Conservation (phyloP, 805 yeast species). For the Barnettozyma botsteinii region DNA sequence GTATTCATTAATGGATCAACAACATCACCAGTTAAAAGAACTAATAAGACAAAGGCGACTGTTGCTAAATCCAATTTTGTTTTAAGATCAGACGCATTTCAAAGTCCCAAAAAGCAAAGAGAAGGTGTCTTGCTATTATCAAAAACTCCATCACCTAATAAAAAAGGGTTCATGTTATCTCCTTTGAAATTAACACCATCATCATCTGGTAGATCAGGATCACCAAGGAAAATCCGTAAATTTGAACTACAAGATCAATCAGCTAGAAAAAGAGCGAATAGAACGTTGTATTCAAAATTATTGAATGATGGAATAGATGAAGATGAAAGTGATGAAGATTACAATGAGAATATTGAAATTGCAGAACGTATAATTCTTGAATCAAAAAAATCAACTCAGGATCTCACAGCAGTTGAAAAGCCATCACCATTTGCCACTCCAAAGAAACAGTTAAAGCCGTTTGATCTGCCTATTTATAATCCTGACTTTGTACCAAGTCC, state of each 20-base stretch:
- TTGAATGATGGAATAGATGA: conserved; percentile 26
- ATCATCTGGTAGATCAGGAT: conserved; percentile 38
- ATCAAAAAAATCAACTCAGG: too few relatives aligned
- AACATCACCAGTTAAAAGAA: conserved; percentile 1
- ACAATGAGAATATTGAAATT: conserved; percentile 32
- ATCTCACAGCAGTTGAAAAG: conserved; percentile 2
- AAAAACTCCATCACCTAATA: conserved; percentile 25
- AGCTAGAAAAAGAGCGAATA: conserved; percentile 45
- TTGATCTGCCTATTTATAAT: conserved; percentile 33
- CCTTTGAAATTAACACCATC: conserved; percentile 29
- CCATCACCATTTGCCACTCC: conserved; percentile 13
- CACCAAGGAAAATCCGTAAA: conserved; percentile 39
- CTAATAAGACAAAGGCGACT: conserved; percentile 2
- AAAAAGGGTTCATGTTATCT: conserved; percentile 29
- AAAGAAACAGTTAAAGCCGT: conserved; percentile 25
- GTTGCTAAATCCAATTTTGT: conserved; percentile 7
- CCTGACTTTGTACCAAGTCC: conserved; percentile 44
- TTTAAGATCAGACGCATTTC: conserved; percentile 20
- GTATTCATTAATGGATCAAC: conserved; percentile 3
- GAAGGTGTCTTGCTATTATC: conserved; percentile 20
- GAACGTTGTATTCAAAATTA: conserved; percentile 18
- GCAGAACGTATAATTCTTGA: conserved; percentile 42
- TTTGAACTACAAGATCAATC: conserved; percentile 31
- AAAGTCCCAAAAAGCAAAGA: conserved; percentile 26
- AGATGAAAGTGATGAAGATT: conserved; percentile 27